A percentile compares a stretch with the other conserved stretches of the same genome.
phyloP scores from a whole-genome alignment of 352 stramenopile genomes.

The Phytopythium chamaehyphon region DNA sequence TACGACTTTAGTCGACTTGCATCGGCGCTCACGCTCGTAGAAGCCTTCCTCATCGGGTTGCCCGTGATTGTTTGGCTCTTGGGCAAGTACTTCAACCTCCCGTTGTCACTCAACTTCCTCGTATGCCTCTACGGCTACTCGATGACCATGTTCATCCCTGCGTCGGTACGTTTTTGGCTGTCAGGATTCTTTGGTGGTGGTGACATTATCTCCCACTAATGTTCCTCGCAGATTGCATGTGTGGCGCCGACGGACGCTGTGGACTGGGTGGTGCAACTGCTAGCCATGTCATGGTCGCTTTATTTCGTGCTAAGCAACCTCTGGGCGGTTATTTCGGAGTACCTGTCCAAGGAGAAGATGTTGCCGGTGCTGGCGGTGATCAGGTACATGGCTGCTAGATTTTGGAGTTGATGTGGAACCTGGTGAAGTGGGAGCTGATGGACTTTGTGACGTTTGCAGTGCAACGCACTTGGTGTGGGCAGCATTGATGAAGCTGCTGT shows the following conservation, averaged over 20 bases:
- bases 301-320: slow-evolving; percentile 82
- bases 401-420: neutral
- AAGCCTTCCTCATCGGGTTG: slow-evolving; percentile 69
- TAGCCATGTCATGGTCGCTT: slow-evolving; percentile 83
- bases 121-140: slow-evolving; percentile 86
- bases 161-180: slow-evolving; percentile 37
- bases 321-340: slow-evolving; percentile 68
- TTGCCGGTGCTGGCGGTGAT: slow-evolving; percentile 78
- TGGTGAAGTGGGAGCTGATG: neutral
- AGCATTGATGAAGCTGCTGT: slow-evolving; percentile 83
- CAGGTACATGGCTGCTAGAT: slow-evolving; percentile 29
- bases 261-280: slow-evolving; percentile 78
- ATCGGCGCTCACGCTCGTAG: slow-evolving; percentile 74
- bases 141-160: slow-evolving; percentile 77
- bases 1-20: slow-evolving; percentile 83
- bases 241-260: slow-evolving; percentile 65
- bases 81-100: slow-evolving; percentile 74
- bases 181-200: slow-evolving; percentile 1
- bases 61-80: slow-evolving; percentile 75
- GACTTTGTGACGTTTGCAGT: slow-evolving; percentile 22
- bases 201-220: neutral
- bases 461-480: slow-evolving; percentile 78
- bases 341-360: slow-evolving; percentile 87
- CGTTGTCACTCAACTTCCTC: slow-evolving; percentile 76
- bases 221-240: slow-evolving; percentile 53